These are phyloP conservation scores for Extremus antarcticus DNA, from an alignment of 495 filamentous ascomycete genomes.

Conservation along the genomic window DNA sequence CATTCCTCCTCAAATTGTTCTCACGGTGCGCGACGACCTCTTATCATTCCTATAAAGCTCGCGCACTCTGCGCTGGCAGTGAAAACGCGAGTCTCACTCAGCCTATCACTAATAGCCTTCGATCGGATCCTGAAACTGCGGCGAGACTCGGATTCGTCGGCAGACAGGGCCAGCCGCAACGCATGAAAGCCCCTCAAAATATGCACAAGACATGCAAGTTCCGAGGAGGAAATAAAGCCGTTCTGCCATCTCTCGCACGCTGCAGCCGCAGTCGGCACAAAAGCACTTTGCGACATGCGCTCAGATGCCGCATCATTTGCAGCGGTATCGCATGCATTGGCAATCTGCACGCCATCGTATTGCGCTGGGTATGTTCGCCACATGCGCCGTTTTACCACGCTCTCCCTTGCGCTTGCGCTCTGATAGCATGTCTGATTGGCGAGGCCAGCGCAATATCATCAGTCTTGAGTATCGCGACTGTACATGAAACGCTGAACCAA, in stretches of 20 bases:
- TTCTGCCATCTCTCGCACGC: background rate
- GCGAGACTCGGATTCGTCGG: background rate
- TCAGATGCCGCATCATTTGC: background rate
- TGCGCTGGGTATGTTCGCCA: background rate
- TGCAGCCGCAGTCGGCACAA: background rate
- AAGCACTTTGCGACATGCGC: background rate
- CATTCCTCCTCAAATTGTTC: too few species aligned
- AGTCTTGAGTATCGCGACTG: background rate
- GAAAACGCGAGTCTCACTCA: background rate
- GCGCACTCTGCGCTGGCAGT: background rate
- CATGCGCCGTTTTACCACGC: background rate
- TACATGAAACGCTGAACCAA: background rate
- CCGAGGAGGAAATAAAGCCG: background rate
- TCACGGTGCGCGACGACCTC: too few species aligned
- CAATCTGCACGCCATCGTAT: background rate
- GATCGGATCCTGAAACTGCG: background rate
- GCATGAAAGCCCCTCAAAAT: background rate
- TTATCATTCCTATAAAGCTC: background rate
- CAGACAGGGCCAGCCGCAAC: constrained; percentile 1
- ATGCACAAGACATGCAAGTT: background rate
- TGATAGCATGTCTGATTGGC: too few species aligned
- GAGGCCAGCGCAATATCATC: too few species aligned
- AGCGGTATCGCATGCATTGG: background rate
- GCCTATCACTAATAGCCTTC: background rate
- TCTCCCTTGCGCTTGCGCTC: background rate